Conservation (phyloP, 805 yeast genomes). For the Yarrowia keelungensis region DNA sequence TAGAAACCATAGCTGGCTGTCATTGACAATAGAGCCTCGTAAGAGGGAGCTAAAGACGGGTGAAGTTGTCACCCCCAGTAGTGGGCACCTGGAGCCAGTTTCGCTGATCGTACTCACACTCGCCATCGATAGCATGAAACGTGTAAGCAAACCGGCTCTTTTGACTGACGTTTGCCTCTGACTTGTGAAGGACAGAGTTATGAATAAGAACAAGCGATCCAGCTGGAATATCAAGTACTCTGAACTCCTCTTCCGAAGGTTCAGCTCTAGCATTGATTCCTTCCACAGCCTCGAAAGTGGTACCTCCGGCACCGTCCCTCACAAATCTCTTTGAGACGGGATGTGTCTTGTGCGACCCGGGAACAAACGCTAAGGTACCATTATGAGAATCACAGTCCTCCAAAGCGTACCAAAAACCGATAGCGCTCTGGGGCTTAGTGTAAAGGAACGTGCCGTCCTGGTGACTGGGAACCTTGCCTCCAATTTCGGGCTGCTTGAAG, state of each 20-base stretch:
- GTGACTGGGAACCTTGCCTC: constrained; percentile 78
- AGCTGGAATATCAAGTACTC: constrained; percentile 66
- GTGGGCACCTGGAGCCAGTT: constrained; percentile 86
- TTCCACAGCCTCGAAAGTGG: constrained; percentile 58
- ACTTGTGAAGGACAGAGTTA: constrained; percentile 73
- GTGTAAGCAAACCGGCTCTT: constrained; percentile 77
- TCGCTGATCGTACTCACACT: constrained; percentile 61
- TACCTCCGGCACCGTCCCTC: constrained; percentile 56
- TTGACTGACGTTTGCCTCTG: constrained; percentile 62
- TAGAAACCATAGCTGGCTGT: no score
- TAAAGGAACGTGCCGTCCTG: constrained; percentile 76
- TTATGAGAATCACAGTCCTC: constrained; percentile 72
- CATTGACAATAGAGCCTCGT: no score
- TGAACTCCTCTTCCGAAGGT: constrained; percentile 55
- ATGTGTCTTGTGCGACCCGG: constrained; percentile 70
- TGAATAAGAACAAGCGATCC: constrained; percentile 73
- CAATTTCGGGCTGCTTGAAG: constrained; percentile 77
- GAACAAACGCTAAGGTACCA: constrained; percentile 73
- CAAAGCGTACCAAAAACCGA: constrained; percentile 84
- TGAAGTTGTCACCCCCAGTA: constrained; percentile 67
- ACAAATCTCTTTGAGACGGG: constrained; percentile 70
- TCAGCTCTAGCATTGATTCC: constrained; percentile 48
- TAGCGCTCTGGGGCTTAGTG: constrained; percentile 72
- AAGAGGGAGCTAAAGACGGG: constrained; percentile 42
- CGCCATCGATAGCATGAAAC: constrained; percentile 79